Evolutionary conservation across 306 rosid genomes (phyloP), one percentile per base, ranked within the genome.

Genomic region (Gastrolobium bilobum): DNA sequence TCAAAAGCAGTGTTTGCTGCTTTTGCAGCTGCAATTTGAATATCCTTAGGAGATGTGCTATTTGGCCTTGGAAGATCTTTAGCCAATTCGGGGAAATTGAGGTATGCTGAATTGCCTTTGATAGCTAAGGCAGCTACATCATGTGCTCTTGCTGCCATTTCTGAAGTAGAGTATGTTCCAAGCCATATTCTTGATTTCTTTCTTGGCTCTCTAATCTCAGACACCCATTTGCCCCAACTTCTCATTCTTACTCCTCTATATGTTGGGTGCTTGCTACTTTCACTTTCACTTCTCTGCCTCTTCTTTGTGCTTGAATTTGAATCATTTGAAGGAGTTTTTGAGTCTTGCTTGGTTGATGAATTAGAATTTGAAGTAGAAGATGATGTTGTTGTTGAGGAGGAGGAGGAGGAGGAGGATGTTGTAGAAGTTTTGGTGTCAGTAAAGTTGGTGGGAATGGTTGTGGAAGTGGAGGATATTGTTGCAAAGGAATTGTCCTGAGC

Each of bases 131-230:
- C 91, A 0, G 98, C 98, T 14, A 91, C 97, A 83, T 94, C 98
- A 59, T 94, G 98, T 4, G 98, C 98, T 79, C 94, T 78, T 1
- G 98, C 98, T 4, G 98, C 98, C 98, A 94, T 94, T 83, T 89
- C 96, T 6, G 98, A 88, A 1, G 94, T 92, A 0, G 93, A 87
- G 73, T 88, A 92, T 26, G 97, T 92, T 31, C 98, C 98, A 2
- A 94, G 89, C 98, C 98, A 94, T 69, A 94, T 94, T 69, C 98
- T 89, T 0, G 96, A 89, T 64, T 94, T 94, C 87, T 94, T 94
- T 54, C 89, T 90, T 8, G 98, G 98, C 81, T 94, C 97, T 0
- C 98, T 86, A 51, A 94, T 94, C 82, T 94, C 98, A 0, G 94
- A 94, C 33, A 94, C 98, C 94, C 90, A 94, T 82, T 89, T 94